Conservation (phyloP, 129 eudicot species). For the Sambucus nigra region DNA sequence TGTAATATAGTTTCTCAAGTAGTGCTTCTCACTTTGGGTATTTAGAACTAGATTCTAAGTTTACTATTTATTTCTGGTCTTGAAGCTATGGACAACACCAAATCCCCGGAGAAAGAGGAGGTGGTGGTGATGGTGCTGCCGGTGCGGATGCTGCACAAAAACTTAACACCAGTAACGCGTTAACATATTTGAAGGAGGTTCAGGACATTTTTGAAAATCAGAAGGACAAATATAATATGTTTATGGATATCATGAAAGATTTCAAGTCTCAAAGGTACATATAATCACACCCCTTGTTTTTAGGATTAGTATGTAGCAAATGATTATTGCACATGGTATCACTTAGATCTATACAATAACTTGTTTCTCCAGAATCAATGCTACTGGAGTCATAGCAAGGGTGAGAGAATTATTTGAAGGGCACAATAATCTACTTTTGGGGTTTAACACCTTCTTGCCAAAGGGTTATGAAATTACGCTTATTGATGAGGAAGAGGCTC, state of each 20-base stretch:
- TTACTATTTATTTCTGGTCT: background rate
- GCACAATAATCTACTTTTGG: conserved; percentile 74
- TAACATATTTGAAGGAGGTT: conserved; percentile 81
- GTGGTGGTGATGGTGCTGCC: conserved; percentile 26
- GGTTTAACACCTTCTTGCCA: conserved; percentile 92
- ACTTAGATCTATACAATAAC: conserved; percentile 3
- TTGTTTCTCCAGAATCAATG: conserved; percentile 65
- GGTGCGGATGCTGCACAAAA: conserved; percentile 40
- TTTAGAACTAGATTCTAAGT: background rate
- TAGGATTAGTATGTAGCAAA: conserved; percentile 2
- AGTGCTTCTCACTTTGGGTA: background rate
- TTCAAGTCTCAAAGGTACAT: conserved; percentile 87
- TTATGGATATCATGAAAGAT: conserved; percentile 85
- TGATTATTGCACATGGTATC: background rate
- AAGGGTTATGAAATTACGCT: conserved; percentile 90
- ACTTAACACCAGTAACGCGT: conserved; percentile 81
- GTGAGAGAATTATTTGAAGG: conserved; percentile 93
- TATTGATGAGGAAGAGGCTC: conserved; percentile 75
- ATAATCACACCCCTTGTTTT: background rate
- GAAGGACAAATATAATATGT: conserved; percentile 77
- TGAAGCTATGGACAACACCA: conserved; percentile 60
- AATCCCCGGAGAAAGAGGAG: conserved; percentile 42
- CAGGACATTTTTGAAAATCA: conserved; percentile 90
- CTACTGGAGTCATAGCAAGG: conserved; percentile 86
- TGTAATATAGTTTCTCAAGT: too few relatives aligned